These are phyloP conservation scores for Syncephalastrum racemosum DNA, from an alignment of 371 early-diverging fungal species.

Conservation along the genomic window DNA sequence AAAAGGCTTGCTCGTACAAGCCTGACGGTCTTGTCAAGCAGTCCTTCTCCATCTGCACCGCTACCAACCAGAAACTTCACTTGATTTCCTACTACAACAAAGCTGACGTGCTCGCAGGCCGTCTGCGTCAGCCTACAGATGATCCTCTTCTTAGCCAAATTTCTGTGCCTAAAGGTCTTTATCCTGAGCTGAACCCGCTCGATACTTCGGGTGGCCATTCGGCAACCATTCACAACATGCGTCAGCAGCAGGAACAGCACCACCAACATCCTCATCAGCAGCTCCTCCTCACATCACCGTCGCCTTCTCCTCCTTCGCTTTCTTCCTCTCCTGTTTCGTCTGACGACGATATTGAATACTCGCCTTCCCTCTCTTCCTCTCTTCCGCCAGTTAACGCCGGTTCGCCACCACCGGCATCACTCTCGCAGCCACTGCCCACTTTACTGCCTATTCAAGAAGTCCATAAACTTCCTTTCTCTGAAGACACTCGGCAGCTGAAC, in stretches of 20 bases:
- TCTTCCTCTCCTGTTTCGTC: slow-evolving; percentile 32
- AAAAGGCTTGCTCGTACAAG: slow-evolving; percentile 45
- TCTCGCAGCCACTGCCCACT: not conserved
- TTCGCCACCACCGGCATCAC: not conserved
- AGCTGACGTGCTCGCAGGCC: slow-evolving; percentile 61
- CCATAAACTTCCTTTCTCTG: not conserved
- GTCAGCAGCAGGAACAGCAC: slow-evolving; percentile 23
- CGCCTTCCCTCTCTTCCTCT: slow-evolving; percentile 4
- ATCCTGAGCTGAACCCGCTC: slow-evolving; percentile 53
- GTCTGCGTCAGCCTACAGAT: slow-evolving; percentile 46
- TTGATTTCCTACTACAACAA: slow-evolving; percentile 84
- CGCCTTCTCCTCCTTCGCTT: slow-evolving; percentile 27
- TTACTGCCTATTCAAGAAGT: not conserved
- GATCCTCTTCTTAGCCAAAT: slow-evolving; percentile 45
- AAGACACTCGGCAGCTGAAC: slow-evolving; percentile 21
- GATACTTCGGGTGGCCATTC: slow-evolving; percentile 40
- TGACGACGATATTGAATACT: slow-evolving; percentile 29
- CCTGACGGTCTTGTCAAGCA: slow-evolving; percentile 83
- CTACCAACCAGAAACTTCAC: slow-evolving; percentile 76
- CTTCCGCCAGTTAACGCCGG: not conserved
- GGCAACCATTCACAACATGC: slow-evolving; percentile 29
- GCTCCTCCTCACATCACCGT: slow-evolving; percentile 12
- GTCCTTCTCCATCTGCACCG: slow-evolving; percentile 80
- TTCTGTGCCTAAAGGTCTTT: slow-evolving; percentile 55
- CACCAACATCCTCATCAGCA: slow-evolving; percentile 17